phyloP scores from a whole-genome alignment of 352 stramenopile species.

The Thraustotheca clavata region DNA sequence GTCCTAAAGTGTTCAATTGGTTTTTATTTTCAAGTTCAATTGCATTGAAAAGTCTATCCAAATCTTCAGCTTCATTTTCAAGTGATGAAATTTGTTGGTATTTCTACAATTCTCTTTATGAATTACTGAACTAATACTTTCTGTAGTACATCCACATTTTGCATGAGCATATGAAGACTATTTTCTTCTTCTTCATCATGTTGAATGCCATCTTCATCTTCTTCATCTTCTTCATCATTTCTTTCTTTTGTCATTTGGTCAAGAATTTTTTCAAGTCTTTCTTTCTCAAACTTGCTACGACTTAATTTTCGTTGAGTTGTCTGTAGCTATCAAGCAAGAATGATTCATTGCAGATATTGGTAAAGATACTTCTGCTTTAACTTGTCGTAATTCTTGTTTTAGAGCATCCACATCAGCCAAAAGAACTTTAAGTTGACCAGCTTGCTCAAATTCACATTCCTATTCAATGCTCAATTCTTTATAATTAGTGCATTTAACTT shows the following conservation, averaged over 20 bases:
- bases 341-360: background rate
- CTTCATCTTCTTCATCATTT: background rate
- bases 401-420: background rate
- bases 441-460: conserved; percentile 3
- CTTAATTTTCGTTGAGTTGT: conserved; percentile 4
- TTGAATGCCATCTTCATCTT: background rate
- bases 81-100: conserved; percentile 27
- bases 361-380: conserved; percentile 17
- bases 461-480: background rate
- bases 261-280: conserved; percentile 11
- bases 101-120: background rate
- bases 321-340: conserved; percentile 6
- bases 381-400: conserved; percentile 6
- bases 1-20: conserved; percentile 37
- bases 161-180: background rate
- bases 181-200: conserved; percentile 16
- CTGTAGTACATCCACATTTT: background rate
- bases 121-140: background rate
- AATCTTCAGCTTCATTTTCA: conserved; percentile 44
- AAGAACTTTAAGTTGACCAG: background rate
- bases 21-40: conserved; percentile 34
- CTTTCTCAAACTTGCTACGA: conserved; percentile 14
- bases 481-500: background rate
- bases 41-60: conserved; percentile 46
- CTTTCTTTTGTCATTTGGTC: background rate